phyloP scores from a whole-genome alignment of 176 grass and related monocot genomes.

The Triticum dicoccoides region DNA sequence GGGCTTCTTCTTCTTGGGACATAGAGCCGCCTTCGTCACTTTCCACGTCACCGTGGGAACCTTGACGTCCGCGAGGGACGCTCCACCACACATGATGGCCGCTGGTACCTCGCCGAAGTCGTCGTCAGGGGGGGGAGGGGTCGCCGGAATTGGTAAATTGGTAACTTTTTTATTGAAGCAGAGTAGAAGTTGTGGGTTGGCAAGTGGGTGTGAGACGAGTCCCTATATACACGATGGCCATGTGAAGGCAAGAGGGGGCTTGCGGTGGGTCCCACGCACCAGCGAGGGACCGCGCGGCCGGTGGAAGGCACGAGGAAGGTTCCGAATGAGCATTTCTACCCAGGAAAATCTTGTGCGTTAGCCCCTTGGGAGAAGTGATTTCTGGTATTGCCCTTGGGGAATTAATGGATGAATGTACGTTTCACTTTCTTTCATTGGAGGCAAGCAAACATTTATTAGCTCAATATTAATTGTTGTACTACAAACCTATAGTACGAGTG shows the following conservation, averaged over 20 bases:
- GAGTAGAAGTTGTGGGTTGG: background rate
- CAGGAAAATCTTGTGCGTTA: background rate
- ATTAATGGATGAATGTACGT: background rate
- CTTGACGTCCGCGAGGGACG: slow-evolving; percentile 43
- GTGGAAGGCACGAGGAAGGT: background rate
- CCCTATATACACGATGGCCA: background rate
- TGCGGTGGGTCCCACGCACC: background rate
- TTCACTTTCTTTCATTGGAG: background rate
- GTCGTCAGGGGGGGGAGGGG: no score
- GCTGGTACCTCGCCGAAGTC: background rate
- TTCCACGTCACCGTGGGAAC: slow-evolving; percentile 3
- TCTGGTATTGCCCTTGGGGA: background rate
- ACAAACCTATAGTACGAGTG: no score
- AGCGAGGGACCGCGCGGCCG: background rate
- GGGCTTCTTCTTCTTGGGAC: slow-evolving; percentile 62
- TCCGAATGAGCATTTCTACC: background rate
- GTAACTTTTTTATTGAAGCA: background rate
- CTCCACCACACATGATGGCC: slow-evolving; percentile 75
- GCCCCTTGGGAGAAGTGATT: background rate
- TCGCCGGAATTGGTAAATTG: no score
- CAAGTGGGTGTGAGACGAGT: background rate
- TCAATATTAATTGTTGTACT: background rate
- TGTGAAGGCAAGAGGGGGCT: background rate
- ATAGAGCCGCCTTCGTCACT: slow-evolving; percentile 44
- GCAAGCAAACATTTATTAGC: background rate